Base-by-base conservation (phyloP, 257 asterid genomes). In the Buddleja alternifolia region DNA sequence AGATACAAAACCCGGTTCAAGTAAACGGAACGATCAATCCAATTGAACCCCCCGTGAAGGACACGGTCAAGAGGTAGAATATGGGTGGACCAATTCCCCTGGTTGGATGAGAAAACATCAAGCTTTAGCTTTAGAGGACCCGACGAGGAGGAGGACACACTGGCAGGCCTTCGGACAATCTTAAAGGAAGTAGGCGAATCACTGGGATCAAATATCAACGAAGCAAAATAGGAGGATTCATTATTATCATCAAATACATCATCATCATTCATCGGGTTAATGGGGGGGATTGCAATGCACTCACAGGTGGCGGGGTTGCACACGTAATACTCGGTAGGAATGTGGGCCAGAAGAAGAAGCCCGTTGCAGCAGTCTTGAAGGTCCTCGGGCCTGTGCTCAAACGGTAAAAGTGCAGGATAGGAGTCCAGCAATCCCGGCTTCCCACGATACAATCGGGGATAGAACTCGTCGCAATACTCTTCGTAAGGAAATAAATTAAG, bases 241-340 rank as follows among this genome's bases (percentile, higher is more conserved):
- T n/a, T n/a, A n/a, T n/a, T n/a, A n/a, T n/a, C n/a, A n/a, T n/a
- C n/a, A n/a, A n/a, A n/a, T n/a, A n/a, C n/a, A n/a, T n/a, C n/a
- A n/a, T n/a, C n/a, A n/a, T n/a, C n/a, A n/a, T n/a, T n/a, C n/a
- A n/a, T n/a, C n/a, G 50, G 50, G 66, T 60, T 60, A 17, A 36
- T 29, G n/a, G n/a, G n/a, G 3, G 20, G 66, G 9, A 60, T 10
- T 10, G 4, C 24, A 4, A 60, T 19, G 50, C 50, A 60, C 46
- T 60, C 37, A 16, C 23, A 60, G 51, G 37, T 39, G 34, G 66
- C 37, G 48, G 66, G 66, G 20, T 60, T 60, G 51, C 10, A 17
- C 10, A 60, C 36, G 45, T n/a, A 56, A 25, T 54, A 54, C 40
- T 54, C 51, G 4, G 51, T 3, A 29, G 34, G 34, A 34, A 54